phyloP scores from a whole-genome alignment of 139 green algal species.

The Coccomyxa sp. region DNA sequence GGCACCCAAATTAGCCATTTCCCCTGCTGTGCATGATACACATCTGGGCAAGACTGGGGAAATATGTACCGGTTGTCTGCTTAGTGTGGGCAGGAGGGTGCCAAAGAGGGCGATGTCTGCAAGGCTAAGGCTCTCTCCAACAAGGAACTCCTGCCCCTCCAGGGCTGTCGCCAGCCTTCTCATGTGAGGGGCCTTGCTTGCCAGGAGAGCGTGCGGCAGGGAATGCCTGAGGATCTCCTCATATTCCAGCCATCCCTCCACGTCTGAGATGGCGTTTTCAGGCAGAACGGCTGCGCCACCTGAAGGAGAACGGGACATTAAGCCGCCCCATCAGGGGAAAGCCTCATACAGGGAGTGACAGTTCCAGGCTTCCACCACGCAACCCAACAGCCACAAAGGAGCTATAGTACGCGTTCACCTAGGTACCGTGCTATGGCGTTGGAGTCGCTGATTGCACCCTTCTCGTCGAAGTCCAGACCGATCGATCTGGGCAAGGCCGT shows the following conservation, averaged over 20 bases:
- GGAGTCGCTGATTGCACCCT: conserved; percentile 41
- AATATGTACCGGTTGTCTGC: background rate
- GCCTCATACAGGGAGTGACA: too few species aligned
- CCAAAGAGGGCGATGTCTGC: conserved; percentile 49
- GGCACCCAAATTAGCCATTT: too few species aligned
- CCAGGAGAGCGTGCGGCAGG: conserved; percentile 21
- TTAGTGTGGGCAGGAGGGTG: conserved; percentile 11
- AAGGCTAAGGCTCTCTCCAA: conserved; percentile 22
- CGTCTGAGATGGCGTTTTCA: background rate
- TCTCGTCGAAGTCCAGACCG: background rate
- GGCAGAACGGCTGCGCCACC: conserved; percentile 1
- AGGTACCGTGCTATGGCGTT: conserved; percentile 57
- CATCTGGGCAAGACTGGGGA: background rate
- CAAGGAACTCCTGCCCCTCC: conserved; percentile 17
- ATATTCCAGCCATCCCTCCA: conserved; percentile 59
- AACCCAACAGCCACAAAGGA: background rate
- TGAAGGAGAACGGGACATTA: too few species aligned
- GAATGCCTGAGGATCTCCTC: conserved; percentile 48
- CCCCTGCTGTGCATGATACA: too few species aligned
- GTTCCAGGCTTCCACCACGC: too few species aligned
- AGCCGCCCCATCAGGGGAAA: too few species aligned
- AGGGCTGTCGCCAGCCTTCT: conserved; percentile 26
- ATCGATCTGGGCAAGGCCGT: background rate
- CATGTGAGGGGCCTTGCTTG: conserved; percentile 21
- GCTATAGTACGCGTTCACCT: conserved; percentile 17